Evolutionary conservation across 768 basidiomycete species (phyloP), one percentile per base, ranked within the genome.

Genomic region (Agrocybe pediades): DNA sequence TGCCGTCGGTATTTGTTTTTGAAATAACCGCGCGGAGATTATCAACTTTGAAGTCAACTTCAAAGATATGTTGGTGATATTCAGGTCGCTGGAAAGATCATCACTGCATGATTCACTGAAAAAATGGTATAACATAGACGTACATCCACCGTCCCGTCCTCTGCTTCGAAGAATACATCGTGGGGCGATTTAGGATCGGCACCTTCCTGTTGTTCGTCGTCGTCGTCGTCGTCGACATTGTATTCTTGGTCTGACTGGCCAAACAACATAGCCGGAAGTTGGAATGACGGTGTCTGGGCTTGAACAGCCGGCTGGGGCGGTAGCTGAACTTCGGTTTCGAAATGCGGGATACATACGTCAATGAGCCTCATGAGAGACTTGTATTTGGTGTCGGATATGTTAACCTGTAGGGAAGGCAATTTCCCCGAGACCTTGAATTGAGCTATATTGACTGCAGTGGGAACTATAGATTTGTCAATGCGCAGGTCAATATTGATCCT

Each of bases 401-500:
- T 98, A 67, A 97, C 79, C 64, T 90, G 89, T 9, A 99, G 77
- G 25, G 83, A 83, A 1, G 96, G 95, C 36, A 99, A 74, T 54
- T 86, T 87, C 7, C 95, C 97, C 0, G 92, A 84, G 45, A 98
- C 78, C 69, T 95, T 98, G 79, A 98, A 90, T 33, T 89, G 82
- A 1, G 95, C 83, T 43, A 98, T 80, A 59, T 81, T 93, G 46
- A 88, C 76, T 13, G 85, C 90, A 47, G 83, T 84, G 0, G 92
- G 89, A 26, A 97, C 86, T 59, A 98, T 98, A 1, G 95, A 97
- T 64, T 89, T 95, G 63, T 97, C 91, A 16, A 97, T 83, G 64
- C 87, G 82, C 44, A 98, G 82, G 59, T 90, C 85, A 64, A 99
- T 87, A 69, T 86, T 96, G 64, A 93, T 92, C 42, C 92, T 84